Base-by-base conservation (phyloP, 192 early-diverging fungal genomes). In the Chytriomyces sp. region DNA sequence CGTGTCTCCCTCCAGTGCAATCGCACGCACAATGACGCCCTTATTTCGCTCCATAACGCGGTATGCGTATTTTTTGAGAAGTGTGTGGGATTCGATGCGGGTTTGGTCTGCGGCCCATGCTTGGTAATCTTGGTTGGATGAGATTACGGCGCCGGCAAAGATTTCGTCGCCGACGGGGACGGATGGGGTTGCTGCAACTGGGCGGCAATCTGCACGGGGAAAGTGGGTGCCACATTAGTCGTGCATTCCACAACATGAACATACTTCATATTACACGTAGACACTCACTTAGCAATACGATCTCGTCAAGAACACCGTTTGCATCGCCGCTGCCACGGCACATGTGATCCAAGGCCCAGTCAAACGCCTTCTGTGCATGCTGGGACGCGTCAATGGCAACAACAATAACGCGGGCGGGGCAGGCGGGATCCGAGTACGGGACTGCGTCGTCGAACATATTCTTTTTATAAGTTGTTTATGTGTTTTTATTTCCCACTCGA, bases 401-500 rank as follows among this genome's bases (percentile, higher is more conserved):
- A 23, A 28, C 43, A 45, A 67, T 67, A n/a, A 67, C 45, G n/a
- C 65, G 26, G 7, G 69, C 50, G 2, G 7, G 49, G 28, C 20
- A 24, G 16, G 69, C 8, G 9, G 69, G 69, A 23, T 49, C 7
- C 50, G 69, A 57, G 69, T 53, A 70, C 8, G 69, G 49, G 69
- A 70, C 18, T 6, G 50, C 69, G 69, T 70, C 69, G 53, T 70
- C 69, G 46, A 70, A 60, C 7, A 26, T 13, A 11, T 7, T 70
- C 7, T 24, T 70, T 11, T 28, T 3, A 64, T 1, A 59, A 2
- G 0, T 68, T n/a, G n/a, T 48, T 0, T 68, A 9, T 11, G 45
- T 45, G n/a, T 49, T 45, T 68, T 45, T 45, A 59, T 59, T 59
- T 59, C 16, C 57, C 16, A 23, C 20, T 23, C 16, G 2, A 2